These are phyloP conservation scores for Excoecaria cochinchinensis DNA, from an alignment of 345 rosid genomes.

Conservation along the genomic window DNA sequence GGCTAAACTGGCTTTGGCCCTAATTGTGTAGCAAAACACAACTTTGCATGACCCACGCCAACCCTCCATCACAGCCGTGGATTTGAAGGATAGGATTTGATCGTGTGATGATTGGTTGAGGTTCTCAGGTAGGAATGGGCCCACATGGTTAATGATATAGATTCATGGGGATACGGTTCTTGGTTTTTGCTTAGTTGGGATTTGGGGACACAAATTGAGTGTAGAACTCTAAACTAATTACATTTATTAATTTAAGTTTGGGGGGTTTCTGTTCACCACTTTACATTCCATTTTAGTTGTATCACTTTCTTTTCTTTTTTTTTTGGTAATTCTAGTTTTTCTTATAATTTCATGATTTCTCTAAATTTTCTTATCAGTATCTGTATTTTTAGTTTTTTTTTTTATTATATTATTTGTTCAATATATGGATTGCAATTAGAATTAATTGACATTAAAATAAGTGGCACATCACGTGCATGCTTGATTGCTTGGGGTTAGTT, in stretches of 20 bases:
- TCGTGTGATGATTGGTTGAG: slow-evolving; percentile 14
- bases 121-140: slow-evolving; percentile 28
- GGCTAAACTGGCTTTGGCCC: slow-evolving; percentile 29
- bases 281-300: too few species aligned
- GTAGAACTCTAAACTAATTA: background rate
- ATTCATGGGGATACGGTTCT: slow-evolving; percentile 21
- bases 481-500: too few species aligned
- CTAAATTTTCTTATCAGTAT: too few species aligned
- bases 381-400: too few species aligned
- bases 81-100: background rate
- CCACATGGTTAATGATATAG: slow-evolving; percentile 19
- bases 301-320: too few species aligned
- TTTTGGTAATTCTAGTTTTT: too few species aligned
- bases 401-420: too few species aligned
- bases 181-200: slow-evolving; percentile 24
- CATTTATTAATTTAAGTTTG: slow-evolving; percentile 8
- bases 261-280: too few species aligned
- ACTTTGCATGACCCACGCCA: slow-evolving; percentile 17
- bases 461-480: too few species aligned
- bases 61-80: slow-evolving; percentile 21
- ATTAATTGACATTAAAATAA: too few species aligned
- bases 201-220: slow-evolving; percentile 10
- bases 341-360: too few species aligned
- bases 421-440: too few species aligned
- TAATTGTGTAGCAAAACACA: slow-evolving; percentile 24